phyloP scores from a whole-genome alignment of 148 eudicot genomes.

The Talinum fruticosum region DNA sequence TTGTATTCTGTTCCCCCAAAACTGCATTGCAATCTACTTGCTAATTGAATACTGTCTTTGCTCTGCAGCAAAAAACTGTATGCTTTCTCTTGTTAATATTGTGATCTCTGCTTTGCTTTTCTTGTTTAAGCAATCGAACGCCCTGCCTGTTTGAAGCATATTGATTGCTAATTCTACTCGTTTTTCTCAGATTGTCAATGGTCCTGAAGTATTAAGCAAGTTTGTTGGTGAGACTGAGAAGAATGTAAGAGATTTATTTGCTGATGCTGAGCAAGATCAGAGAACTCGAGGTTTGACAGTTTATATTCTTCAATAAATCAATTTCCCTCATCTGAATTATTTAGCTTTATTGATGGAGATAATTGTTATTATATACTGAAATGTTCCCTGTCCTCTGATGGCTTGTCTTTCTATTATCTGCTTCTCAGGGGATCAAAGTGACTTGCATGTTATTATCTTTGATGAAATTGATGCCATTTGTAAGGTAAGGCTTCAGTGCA shows the following conservation, averaged over 20 bases:
- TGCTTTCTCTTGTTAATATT: background rate
- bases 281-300: constrained; percentile 54
- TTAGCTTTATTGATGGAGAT: background rate
- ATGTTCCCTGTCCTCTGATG: background rate
- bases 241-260: constrained; percentile 96
- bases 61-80: background rate
- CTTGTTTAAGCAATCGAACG: background rate
- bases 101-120: background rate
- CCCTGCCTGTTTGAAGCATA: background rate
- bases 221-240: constrained; percentile 99
- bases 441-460: constrained; percentile 95
- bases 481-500: constrained; percentile 56
- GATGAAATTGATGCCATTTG: constrained; percentile 99
- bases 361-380: background rate
- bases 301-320: background rate
- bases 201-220: constrained; percentile 97
- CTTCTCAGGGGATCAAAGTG: constrained; percentile 93
- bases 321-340: background rate
- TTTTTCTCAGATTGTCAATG: constrained; percentile 77
- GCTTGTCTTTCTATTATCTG: constrained; percentile 9
- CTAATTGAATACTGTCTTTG: background rate
- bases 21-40: background rate
- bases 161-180: constrained; percentile 2
- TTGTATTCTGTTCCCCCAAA: background rate
- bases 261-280: constrained; percentile 98